These are phyloP conservation scores for Dacryopinax primogenitus DNA, from an alignment of 768 basidiomycete species.

Conservation along the genomic window DNA sequence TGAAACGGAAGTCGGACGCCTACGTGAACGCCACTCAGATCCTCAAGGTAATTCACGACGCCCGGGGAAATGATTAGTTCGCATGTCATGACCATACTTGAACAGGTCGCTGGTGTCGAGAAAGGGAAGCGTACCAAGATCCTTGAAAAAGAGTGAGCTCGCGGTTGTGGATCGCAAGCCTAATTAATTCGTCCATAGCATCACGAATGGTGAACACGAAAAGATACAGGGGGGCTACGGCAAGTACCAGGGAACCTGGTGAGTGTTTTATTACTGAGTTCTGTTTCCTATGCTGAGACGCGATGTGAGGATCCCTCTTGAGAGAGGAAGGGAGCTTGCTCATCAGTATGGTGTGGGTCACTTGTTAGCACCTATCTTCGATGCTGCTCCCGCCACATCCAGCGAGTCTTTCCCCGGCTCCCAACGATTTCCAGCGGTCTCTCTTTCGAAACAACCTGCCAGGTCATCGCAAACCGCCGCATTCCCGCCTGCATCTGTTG, in stretches of 20 bases:
- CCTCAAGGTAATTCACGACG: slow-evolving; percentile 88
- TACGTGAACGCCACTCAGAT: slow-evolving; percentile 99
- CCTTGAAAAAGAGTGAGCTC: slow-evolving; percentile 20
- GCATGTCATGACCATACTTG: not conserved
- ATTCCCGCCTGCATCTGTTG: slow-evolving; percentile 10
- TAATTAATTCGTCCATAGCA: not conserved
- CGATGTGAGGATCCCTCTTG: slow-evolving; percentile 76
- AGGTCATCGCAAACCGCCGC: slow-evolving; percentile 15
- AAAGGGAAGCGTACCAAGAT: slow-evolving; percentile 96
- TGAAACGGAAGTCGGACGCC: slow-evolving; percentile 88
- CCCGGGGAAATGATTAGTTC: not conserved
- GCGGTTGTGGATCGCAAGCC: too few species aligned
- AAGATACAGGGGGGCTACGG: slow-evolving; percentile 99
- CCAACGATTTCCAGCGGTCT: not conserved
- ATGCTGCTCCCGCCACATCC: slow-evolving; percentile 32
- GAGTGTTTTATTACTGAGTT: slow-evolving; percentile 22
- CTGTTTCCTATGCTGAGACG: not conserved
- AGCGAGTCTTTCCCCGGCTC: not conserved
- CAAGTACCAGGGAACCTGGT: slow-evolving; percentile 99
- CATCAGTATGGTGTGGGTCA: slow-evolving; percentile 82
- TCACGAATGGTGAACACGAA: slow-evolving; percentile 70
- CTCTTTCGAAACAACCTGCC: slow-evolving; percentile 13
- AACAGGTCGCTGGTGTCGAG: slow-evolving; percentile 52
- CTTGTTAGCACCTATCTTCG: slow-evolving; percentile 79
- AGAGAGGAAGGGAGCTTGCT: slow-evolving; percentile 85